Evolutionary conservation across 208 protist genomes (phyloP).

Genomic region (Trypanosoma boissoni): DNA sequence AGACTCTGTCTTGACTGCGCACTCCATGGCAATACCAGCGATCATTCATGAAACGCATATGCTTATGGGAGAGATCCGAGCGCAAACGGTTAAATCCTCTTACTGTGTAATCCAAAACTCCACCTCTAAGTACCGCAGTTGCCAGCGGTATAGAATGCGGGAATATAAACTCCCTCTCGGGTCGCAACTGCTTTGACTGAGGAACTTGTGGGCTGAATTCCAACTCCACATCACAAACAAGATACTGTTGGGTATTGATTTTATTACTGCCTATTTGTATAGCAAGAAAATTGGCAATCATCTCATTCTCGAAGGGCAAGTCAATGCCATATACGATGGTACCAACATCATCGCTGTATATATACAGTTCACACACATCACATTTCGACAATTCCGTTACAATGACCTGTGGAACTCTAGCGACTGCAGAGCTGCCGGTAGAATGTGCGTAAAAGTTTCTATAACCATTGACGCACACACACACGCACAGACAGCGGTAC

Average conservation of each 20-base stretch:
- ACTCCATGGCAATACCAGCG: slow-evolving; percentile 78
- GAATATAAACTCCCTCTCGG: slow-evolving; percentile 91
- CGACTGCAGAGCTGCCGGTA: slow-evolving; percentile 96
- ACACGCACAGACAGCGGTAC: slow-evolving; percentile 68
- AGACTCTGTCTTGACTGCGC: slow-evolving; percentile 83
- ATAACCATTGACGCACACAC: too few relatives aligned
- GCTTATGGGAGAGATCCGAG: slow-evolving; percentile 46
- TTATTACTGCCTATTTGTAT: slow-evolving; percentile 94
- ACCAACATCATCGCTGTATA: slow-evolving; percentile 95
- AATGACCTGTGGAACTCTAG: slow-evolving; percentile 93
- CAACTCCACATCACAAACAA: slow-evolving; percentile 89
- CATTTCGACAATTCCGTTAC: slow-evolving; percentile 85
- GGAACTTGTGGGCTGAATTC: slow-evolving; percentile 92
- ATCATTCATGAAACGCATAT: slow-evolving; percentile 72
- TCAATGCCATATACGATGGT: slow-evolving; percentile 95
- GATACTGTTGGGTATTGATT: slow-evolving; percentile 87
- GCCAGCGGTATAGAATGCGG: slow-evolving; percentile 91
- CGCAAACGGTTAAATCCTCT: slow-evolving; percentile 48
- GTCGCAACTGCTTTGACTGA: slow-evolving; percentile 84
- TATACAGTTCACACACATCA: slow-evolving; percentile 90
- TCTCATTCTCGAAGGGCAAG: slow-evolving; percentile 89
- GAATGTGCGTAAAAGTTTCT: too few relatives aligned
- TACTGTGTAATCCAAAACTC: slow-evolving; percentile 78
- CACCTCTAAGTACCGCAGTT: slow-evolving; percentile 74
- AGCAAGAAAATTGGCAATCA: slow-evolving; percentile 62